Evolutionary conservation across 345 rosid species (phyloP).

Genomic region (Erodium maritimum): DNA sequence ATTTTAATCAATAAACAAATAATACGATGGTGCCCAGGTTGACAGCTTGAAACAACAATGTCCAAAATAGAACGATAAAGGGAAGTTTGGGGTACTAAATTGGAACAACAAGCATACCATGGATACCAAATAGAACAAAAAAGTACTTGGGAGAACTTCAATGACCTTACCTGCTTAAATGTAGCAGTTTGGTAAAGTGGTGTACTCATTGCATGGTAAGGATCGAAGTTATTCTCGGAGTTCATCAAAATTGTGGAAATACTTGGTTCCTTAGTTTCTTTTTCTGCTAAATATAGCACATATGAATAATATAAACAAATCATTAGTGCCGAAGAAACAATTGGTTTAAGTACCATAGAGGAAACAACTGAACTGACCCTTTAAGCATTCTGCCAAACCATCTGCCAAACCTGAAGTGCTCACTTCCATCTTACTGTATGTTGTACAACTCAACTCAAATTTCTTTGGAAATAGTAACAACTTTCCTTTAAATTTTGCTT

Average conservation of each 20-base stretch:
- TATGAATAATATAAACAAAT: background rate
- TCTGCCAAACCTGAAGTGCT: conserved; percentile 31
- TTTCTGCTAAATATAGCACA: conserved; percentile 21
- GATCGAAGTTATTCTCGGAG: conserved; percentile 62
- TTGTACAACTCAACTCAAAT: conserved; percentile 31
- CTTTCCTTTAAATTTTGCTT: conserved; percentile 16
- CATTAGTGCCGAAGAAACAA: background rate
- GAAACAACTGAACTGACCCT: conserved; percentile 21
- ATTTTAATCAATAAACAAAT: no score
- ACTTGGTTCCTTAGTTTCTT: conserved; percentile 40
- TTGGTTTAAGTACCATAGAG: background rate
- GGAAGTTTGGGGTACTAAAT: no score
- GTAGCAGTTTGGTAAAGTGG: conserved; percentile 93
- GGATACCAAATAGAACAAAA: background rate
- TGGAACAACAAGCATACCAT: no score
- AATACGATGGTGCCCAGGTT: no score
- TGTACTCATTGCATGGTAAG: conserved; percentile 67
- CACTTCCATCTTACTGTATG: conserved; percentile 32
- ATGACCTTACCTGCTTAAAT: conserved; percentile 61
- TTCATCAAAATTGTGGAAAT: conserved; percentile 66
- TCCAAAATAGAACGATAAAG: no score
- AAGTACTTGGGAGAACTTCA: background rate
- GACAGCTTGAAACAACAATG: no score
- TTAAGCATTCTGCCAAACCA: conserved; percentile 15
- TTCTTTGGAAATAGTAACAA: conserved; percentile 15